Evolutionary conservation across 352 stramenopile species (phyloP), one percentile per base, ranked within the genome.

Genomic region (Phytophthora aleatoria): DNA sequence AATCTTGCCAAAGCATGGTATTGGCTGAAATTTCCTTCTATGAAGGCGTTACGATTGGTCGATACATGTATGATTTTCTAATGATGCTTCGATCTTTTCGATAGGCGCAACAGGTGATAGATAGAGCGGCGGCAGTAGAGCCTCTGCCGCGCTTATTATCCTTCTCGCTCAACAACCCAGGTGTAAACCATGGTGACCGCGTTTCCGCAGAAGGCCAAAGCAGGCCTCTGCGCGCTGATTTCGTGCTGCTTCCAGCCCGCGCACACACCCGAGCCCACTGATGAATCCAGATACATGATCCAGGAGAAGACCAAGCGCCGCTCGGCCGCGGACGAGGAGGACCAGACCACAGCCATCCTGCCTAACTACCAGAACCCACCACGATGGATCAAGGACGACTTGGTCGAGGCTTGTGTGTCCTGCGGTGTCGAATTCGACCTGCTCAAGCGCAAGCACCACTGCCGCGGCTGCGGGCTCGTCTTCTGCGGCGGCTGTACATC

Each of bases 391-490:
- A 80, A 89, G 39, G 81, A 90, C 62, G 65, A 79, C 16, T 55
- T 76, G 35, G 61, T 87, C 16, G 72, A 85, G 45, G 67, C 54
- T n/a, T 92, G 84, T 63, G 54, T 63, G 54, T 59, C 73, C 44
- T 92, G 84, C 57, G 55, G 62, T 48, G 47, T 57, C 24, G 48
- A 73, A 61, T 92, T 92, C 59, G 81, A 87, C 50, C 61, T 89
- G 66, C 67, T 89, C 41, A 89, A 72, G 51, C 79, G 82, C 47
- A 89, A 87, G 53, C 82, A 91, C 63, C 82, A 91, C 59, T 91
- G 82, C 28, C 77, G 82, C 35, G 64, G 67, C 33, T 91, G 82
- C 43, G 82, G 82, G 0, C 71, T 79, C 49, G 76, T 92, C 41
- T 92, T 74, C 60, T 92, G 84, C 67, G 60, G 62, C 15, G 27